Evolutionary conservation across 257 asterid genomes (phyloP).

Genomic region (Petunia secreta): DNA sequence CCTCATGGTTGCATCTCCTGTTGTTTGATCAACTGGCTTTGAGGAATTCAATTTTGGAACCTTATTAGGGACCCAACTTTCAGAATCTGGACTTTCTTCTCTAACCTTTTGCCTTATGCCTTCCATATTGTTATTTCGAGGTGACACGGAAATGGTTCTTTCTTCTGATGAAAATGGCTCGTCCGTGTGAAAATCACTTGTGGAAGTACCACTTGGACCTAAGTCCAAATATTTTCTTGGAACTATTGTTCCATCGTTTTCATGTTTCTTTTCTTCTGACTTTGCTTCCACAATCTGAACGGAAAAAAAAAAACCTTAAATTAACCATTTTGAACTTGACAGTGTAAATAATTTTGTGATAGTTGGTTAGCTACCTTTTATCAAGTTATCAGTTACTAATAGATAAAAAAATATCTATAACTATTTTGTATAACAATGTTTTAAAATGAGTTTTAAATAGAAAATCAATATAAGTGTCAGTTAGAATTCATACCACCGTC

Average conservation of each 20-base stretch:
- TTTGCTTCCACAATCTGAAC: slow-evolving; percentile 28
- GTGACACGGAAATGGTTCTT: slow-evolving; percentile 68
- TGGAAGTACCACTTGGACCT: slow-evolving; percentile 32
- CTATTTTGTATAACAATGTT: too few species aligned
- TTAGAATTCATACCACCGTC: not conserved
- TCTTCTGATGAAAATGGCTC: slow-evolving; percentile 71
- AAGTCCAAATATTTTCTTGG: slow-evolving; percentile 64
- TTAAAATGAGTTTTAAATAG: too few species aligned
- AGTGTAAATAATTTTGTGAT: too few species aligned
- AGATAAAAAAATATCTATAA: too few species aligned
- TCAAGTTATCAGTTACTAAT: too few species aligned
- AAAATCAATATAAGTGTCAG: too few species aligned
- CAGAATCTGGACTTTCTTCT: slow-evolving; percentile 79
- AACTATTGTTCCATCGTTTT: slow-evolving; percentile 15
- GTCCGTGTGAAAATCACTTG: slow-evolving; percentile 11
- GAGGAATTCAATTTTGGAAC: slow-evolving; percentile 44
- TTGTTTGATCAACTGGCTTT: slow-evolving; percentile 48
- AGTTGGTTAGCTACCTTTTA: too few species aligned
- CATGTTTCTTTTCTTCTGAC: slow-evolving; percentile 4
- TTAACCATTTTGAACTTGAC: too few species aligned
- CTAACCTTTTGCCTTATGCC: slow-evolving; percentile 38
- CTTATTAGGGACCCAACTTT: slow-evolving; percentile 64
- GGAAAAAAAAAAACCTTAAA: not conserved
- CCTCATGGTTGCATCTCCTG: slow-evolving; percentile 72
- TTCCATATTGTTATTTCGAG: slow-evolving; percentile 34